Base-by-base conservation (phyloP, 495 filamentous ascomycete genomes). In the Bacidia rubella region DNA sequence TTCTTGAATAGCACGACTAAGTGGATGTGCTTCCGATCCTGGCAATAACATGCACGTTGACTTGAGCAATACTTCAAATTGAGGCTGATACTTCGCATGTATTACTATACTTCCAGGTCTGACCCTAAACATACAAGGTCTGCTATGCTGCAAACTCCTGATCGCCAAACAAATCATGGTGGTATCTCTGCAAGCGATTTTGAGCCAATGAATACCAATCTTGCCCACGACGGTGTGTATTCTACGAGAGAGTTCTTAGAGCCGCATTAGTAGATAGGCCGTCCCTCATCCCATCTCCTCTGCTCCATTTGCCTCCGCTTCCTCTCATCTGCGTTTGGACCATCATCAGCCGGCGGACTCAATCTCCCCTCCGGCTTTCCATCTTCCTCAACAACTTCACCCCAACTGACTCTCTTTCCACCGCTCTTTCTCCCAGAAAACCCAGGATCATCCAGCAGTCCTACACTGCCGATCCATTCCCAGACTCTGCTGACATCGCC, bases 401-500 rank as follows among this genome's bases (percentile, higher is more conserved):
- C 53, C 17, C 58, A 55, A 38, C 62, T 61, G 2, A 65, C 58
- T 35, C 65, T 69, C 39, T 65, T 68, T 10, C 62, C 57, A 21
- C 58, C 51, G 9, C 62, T 56, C 9, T 56, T 54, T 9, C 53
- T 52, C 23, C 53, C 54, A 5, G 55, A 55, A 21, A 53, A 53
- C 47, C 51, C 47, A 11, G 51, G 38, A 26, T 54, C 60, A 47
- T 54, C 58, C 59, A 62, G 64, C 57, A 77, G 54, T 68, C 79
- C 67, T 1, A 53, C 59, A 25, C 74, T 70, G 25, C 92, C 92
- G 63, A 95, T 90, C 92, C 92, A 99, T 64, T 95, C 90, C 92
- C 92, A 99, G 17, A 85, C 82, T 45, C 87, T 76, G 12, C 85
- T 81, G 48, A 96, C 78, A 63, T 99, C 92, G 17, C 92, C 92